Evolutionary conservation across 352 stramenopile species (phyloP).

Genomic region (Aphanomyces astaci): DNA sequence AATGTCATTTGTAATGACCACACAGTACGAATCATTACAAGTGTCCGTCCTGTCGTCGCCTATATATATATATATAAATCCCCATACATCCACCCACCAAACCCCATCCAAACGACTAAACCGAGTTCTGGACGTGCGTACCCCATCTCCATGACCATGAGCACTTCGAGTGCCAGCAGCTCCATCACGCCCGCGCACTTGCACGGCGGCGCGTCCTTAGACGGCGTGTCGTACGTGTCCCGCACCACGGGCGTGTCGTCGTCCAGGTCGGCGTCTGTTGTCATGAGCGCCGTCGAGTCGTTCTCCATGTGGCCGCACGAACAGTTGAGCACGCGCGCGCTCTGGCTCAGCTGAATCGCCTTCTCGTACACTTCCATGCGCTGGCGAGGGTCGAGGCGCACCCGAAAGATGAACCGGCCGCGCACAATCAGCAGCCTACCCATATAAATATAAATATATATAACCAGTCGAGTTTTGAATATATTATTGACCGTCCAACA

Average conservation of each 20-base stretch:
- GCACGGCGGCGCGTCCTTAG: slow-evolving; percentile 30
- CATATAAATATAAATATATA: too few species aligned
- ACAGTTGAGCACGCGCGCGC: slow-evolving; percentile 61
- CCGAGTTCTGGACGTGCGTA: slow-evolving; percentile 27
- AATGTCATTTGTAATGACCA: too few species aligned
- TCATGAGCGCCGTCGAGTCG: slow-evolving; percentile 47
- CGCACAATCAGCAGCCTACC: slow-evolving; percentile 65
- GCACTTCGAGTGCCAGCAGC: slow-evolving; percentile 60
- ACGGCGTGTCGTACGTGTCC: slow-evolving; percentile 25
- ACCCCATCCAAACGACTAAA: too few species aligned
- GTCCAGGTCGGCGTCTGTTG: slow-evolving; percentile 51
- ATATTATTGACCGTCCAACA: too few species aligned
- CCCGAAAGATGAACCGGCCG: slow-evolving; percentile 70
- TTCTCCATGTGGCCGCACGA: slow-evolving; percentile 65
- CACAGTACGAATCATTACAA: too few species aligned
- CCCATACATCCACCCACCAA: too few species aligned
- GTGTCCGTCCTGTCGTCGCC: too few species aligned
- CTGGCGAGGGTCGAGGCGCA: slow-evolving; percentile 57
- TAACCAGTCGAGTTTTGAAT: too few species aligned
- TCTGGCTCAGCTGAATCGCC: slow-evolving; percentile 60
- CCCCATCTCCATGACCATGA: slow-evolving; percentile 64
- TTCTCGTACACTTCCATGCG: slow-evolving; percentile 60
- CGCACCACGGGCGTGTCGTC: slow-evolving; percentile 34
- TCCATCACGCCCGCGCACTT: slow-evolving; percentile 65
- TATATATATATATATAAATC: too few species aligned